Evolutionary conservation across 176 grass and related monocot genomes (phyloP), one percentile per base, ranked within the genome.

Genomic region (Eleusine indica): DNA sequence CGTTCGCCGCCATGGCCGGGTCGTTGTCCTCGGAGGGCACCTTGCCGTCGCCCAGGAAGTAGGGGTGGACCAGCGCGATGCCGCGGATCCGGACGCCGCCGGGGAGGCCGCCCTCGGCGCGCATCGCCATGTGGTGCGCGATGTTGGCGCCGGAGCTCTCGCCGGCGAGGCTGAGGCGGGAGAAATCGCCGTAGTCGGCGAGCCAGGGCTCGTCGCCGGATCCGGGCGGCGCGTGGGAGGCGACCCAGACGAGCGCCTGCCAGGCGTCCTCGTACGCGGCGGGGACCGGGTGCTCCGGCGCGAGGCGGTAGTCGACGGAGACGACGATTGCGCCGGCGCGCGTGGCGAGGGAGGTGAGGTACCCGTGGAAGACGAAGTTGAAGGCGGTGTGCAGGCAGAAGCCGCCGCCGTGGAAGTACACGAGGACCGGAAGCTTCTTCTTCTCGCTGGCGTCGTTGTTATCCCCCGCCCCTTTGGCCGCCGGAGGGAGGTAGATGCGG

Each of bases 211-310:
- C 93, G 28, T 81, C 77, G 22, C 77, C 77, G 10, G 25, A 40
- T 66, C 71, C 74, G 6, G 48, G 28, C 4, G 41, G 35, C 44
- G 67, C 71, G 72, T 88, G 83, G n/a, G 76, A 90, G 1, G 84
- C 56, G 58, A 92, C 90, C 94, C 90, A 94, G 60, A 69, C 17
- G 3, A 92, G 41, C 0, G 92, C 92, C 28, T 5, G 22, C 78
- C 79, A 93, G 15, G 87, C 81, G 77, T 85, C 82, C 0, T 85
- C 82, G 77, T 89, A 93, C 14, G 90, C 92, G 7, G 78, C 84
- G 5, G 94, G 94, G 77, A 97, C 58, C 11, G 77, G 86, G 86
- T 97, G 88, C 74, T 97, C 92, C 0, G 92, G 92, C 19, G 92
- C 88, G 22, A 97, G 88, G 43, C 92, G 94, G 81, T 92, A 97